Evolutionary conservation across 192 early-diverging fungal genomes (phyloP), one percentile per base, ranked within the genome.

Genomic region (Backusella liffmaniae): DNA sequence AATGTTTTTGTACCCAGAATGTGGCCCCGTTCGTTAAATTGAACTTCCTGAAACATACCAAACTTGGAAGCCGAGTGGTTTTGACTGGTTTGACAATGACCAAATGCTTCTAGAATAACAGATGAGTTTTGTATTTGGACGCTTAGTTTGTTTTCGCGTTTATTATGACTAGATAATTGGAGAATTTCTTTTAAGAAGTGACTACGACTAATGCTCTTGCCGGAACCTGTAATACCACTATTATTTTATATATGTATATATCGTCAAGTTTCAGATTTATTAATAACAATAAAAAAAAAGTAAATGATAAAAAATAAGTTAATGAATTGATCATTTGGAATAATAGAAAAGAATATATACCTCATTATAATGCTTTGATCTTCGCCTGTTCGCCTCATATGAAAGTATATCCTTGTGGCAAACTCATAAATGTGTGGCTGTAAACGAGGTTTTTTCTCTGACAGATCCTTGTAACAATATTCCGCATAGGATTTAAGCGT

Each of bases 1-100:
- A 97, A 79, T 12, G 90, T 78, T 81, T 99, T 97, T 72, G 91
- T 83, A 69, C 96, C 97, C 15, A 94, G 78, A 69, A 99, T 85
- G 29, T 90, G 90, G 26, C 96, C 95, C 21, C 91, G 82, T 44
- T 91, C 91, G 73, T 91, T 92, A 79, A 94, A 97, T 88, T 99
- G 97, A 73, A 95, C 85, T 85, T 99, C 97, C 36, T 93, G 89
- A 87, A 93, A 98, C 34, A 93, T 84, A 3, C 94, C 92, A 68
- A 88, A 94, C 23, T 93, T 88, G 15, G 95, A 96, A 3, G 95
- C 91, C 76, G 87, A 88, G 21, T 71, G 84, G 73, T 92, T 94
- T 70, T 88, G 82, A 4, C 76, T 51, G 4, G 95, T 95, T 66
- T 86, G 81, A 10, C 92, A 88, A 67, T 88, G 88, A 29, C 94